A percentile compares a stretch with the other conserved stretches of the same genome.
phyloP scores from a whole-genome alignment of 139 green algal species.

The Auxenochlorella pyrenoidosa region DNA sequence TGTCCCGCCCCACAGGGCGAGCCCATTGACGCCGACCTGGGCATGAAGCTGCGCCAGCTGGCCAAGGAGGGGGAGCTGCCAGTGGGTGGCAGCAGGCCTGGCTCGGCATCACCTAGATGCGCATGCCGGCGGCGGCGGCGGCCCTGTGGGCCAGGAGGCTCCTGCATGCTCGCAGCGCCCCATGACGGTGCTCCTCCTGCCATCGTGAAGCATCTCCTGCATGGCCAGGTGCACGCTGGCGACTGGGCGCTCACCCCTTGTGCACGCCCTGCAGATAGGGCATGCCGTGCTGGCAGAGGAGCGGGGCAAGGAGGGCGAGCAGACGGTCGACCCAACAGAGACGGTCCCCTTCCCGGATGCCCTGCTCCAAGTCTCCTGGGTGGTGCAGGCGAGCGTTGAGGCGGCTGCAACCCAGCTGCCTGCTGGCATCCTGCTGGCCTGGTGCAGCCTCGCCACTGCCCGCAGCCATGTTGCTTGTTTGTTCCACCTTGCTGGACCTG shows the following conservation, averaged over 20 bases:
- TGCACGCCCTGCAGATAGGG: background rate
- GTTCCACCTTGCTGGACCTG: too few relatives aligned
- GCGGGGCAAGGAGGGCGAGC: background rate
- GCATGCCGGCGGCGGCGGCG: too few relatives aligned
- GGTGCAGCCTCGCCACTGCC: too few relatives aligned
- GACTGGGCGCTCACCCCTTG: too few relatives aligned
- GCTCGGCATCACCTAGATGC: background rate
- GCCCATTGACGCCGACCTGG: conserved; percentile 13
- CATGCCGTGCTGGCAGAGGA: conserved; percentile 15
- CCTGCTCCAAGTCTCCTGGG: conserved; percentile 29
- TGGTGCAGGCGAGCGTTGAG: conserved; percentile 2
- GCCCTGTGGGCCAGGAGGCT: too few relatives aligned
- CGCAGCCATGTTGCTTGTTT: background rate
- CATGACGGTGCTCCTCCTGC: too few relatives aligned
- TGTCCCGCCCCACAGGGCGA: too few relatives aligned
- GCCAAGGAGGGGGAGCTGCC: conserved; percentile 12
- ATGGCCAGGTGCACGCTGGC: too few relatives aligned
- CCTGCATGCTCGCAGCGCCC: too few relatives aligned
- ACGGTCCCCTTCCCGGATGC: conserved; percentile 24
- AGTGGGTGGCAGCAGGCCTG: background rate
- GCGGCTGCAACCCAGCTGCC: background rate
- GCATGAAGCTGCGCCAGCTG: conserved; percentile 22
- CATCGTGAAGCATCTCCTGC: too few relatives aligned
- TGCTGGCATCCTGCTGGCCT: too few relatives aligned
- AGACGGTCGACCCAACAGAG: conserved; percentile 15